A percentile compares a stretch with the other conserved stretches of the same genome.
These are phyloP conservation scores for Backusella circina DNA, from an alignment of 192 early-diverging fungal species.

Conservation along the genomic window DNA sequence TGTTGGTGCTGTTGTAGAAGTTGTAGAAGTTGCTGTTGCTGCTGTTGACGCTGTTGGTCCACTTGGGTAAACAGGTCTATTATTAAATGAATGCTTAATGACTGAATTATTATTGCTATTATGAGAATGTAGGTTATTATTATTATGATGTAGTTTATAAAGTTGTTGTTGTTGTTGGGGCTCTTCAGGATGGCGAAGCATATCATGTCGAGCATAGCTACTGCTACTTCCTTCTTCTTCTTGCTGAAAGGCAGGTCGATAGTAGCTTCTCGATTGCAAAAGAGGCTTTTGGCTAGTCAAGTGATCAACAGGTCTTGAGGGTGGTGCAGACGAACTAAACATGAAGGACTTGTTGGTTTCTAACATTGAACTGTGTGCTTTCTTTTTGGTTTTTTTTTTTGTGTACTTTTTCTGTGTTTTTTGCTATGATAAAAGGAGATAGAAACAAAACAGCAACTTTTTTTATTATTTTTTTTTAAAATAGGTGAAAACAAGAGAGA, in stretches of 20 bases:
- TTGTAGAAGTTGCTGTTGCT: neutral
- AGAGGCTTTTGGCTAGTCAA: constrained; percentile 3
- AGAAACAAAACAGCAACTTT: neutral
- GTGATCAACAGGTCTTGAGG: constrained; percentile 6
- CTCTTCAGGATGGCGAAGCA: neutral
- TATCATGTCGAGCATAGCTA: neutral
- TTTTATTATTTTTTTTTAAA: neutral
- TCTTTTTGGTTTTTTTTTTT: neutral
- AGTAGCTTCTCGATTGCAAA: constrained; percentile 1
- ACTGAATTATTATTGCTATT: neutral
- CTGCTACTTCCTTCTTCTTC: neutral
- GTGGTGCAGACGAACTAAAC: constrained; percentile 11
- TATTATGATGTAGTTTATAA: constrained; percentile 1
- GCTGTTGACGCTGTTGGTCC: neutral
- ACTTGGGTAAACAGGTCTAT: constrained; percentile 1
- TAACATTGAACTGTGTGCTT: constrained; percentile 6
- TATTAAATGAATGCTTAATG: neutral
- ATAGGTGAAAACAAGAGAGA: neutral
- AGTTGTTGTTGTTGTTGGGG: neutral
- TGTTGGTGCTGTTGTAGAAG: neutral
- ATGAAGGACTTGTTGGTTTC: constrained; percentile 24
- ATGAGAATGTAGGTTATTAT: neutral
- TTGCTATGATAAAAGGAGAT: neutral
- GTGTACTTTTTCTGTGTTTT: neutral
- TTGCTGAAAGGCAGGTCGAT: neutral